These are phyloP conservation scores for Lentinus brumalis DNA, from an alignment of 768 basidiomycete genomes.

Conservation along the genomic window DNA sequence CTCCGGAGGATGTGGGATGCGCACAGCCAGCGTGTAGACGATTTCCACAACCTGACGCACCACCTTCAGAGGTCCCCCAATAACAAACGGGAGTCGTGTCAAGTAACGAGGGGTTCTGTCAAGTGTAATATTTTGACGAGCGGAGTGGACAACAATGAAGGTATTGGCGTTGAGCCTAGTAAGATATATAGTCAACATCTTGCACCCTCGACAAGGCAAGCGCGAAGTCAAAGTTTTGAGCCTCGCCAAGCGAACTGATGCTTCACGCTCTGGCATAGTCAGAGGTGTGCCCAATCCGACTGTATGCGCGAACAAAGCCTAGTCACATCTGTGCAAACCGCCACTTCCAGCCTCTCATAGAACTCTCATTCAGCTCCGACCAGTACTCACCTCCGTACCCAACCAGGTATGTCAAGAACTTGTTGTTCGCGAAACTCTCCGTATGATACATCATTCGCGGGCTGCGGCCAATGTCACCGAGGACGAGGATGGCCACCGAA, in stretches of 20 bases:
- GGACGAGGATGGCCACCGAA: constrained; percentile 85
- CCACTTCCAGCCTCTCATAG: too few relatives aligned
- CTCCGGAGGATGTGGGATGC: constrained; percentile 68
- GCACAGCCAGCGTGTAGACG: constrained; percentile 59
- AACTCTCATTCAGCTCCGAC: background rate
- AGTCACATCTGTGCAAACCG: too few relatives aligned
- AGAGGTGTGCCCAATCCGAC: too few relatives aligned
- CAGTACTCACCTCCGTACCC: constrained; percentile 75
- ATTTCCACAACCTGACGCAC: constrained; percentile 66
- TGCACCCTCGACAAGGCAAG: background rate
- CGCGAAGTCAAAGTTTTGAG: background rate
- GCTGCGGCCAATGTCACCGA: constrained; percentile 94
- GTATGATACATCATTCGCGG: constrained; percentile 99
- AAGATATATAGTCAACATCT: background rate
- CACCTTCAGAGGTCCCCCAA: constrained; percentile 84
- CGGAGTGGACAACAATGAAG: constrained; percentile 68
- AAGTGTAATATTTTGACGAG: constrained; percentile 70
- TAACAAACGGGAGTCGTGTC: constrained; percentile 58
- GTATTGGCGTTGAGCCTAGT: constrained; percentile 75
- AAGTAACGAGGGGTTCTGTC: constrained; percentile 60
- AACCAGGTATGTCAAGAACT: constrained; percentile 77
- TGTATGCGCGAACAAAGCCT: too few relatives aligned
- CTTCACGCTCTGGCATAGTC: too few relatives aligned
- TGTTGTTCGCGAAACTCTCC: constrained; percentile 82
- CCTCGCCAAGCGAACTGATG: background rate